A percentile compares a stretch with the other conserved stretches of the same genome.
Conservation (phyloP, 163 green algal species). For the Trebouxia gelatinosa region DNA sequence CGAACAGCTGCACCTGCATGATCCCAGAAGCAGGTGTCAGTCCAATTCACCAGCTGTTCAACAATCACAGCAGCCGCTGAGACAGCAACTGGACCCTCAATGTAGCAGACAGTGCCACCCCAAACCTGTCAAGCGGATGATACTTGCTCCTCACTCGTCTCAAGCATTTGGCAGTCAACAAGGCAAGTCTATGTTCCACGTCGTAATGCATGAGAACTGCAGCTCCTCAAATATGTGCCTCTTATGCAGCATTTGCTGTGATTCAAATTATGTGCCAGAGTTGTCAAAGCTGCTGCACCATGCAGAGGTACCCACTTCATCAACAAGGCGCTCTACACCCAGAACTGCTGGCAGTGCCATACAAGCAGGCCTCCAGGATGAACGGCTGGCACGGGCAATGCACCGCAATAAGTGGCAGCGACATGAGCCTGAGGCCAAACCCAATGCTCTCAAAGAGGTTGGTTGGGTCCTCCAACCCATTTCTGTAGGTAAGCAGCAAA, state of each 20-base stretch:
- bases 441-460: no score
- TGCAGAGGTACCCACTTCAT: not conserved
- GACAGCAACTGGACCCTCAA: not conserved
- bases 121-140: not conserved
- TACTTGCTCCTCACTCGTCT: not conserved
- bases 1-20: no score
- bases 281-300: not conserved
- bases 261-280: not conserved
- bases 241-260: no score
- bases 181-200: not conserved
- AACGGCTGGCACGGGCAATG: no score
- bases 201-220: not conserved
- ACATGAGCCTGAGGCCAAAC: no score
- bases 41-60: not conserved
- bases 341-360: not conserved
- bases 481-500: no score
- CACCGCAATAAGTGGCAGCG: no score
- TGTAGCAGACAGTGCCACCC: not conserved
- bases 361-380: not conserved
- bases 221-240: no score
- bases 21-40: conserved; percentile 6
- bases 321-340: no score
- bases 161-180: conserved; percentile 24
- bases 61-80: not conserved
- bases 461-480: no score